A percentile compares a stretch with the other conserved stretches of the same genome.
These are phyloP conservation scores for Cordyceps farinosa DNA, from an alignment of 2,329 filamentous ascomycete genomes.

Conservation along the genomic window DNA sequence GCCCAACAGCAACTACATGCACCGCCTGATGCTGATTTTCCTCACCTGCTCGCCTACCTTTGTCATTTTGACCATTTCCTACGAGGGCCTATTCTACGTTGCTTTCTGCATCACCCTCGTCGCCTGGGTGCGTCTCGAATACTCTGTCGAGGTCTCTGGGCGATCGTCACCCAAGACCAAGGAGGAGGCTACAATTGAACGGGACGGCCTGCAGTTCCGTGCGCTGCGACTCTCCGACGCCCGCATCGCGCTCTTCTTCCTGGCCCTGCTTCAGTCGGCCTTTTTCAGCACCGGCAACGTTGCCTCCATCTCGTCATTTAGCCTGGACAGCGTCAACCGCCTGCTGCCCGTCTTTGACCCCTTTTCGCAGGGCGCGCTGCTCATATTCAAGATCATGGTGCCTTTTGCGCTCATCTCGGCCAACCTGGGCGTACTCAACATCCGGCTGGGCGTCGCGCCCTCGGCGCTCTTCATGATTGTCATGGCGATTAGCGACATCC, in stretches of 20 bases:
- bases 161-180: slow-evolving; percentile 11
- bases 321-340: slow-evolving; percentile 81
- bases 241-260: slow-evolving; percentile 88
- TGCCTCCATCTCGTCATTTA: slow-evolving; percentile 90
- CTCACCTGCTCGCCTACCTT: slow-evolving; percentile 90
- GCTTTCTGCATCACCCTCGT: slow-evolving; percentile 79
- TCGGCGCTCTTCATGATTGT: slow-evolving; percentile 92
- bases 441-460: slow-evolving; percentile 75
- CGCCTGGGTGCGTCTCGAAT: slow-evolving; percentile 89
- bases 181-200: slow-evolving; percentile 20
- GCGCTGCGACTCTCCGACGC: slow-evolving; percentile 77
- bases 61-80: slow-evolving; percentile 94
- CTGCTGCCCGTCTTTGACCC: slow-evolving; percentile 91
- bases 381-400: slow-evolving; percentile 86
- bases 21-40: slow-evolving; percentile 84
- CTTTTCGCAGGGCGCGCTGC: slow-evolving; percentile 81
- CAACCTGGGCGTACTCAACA: slow-evolving; percentile 90
- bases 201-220: slow-evolving; percentile 42
- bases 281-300: slow-evolving; percentile 98
- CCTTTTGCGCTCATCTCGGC: slow-evolving; percentile 91
- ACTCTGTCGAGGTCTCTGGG: slow-evolving; percentile 50
- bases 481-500: slow-evolving; percentile 84
- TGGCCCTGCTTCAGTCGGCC: slow-evolving; percentile 88
- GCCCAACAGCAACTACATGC: slow-evolving; percentile 83
- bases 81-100: slow-evolving; percentile 94